Percentiles rank a stretch among this genome's conserved stretches.
phyloP scores from a whole-genome alignment of 2,329 filamentous ascomycete species.

The Fusarium acutatum region DNA sequence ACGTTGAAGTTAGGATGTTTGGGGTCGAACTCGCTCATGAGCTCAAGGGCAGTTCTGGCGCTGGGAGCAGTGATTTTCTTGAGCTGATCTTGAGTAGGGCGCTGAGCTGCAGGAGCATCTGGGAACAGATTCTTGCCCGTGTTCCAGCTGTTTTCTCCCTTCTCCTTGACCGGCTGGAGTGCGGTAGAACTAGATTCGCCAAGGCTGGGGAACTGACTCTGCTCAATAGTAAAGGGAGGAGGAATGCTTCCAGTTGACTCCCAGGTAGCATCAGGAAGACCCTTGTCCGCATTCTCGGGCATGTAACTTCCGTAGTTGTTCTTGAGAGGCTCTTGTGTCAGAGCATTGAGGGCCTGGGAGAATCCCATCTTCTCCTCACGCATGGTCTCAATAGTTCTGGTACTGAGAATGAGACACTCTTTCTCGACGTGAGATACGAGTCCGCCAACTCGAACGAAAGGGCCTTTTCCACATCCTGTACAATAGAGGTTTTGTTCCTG shows the following conservation, averaged over 20 bases:
- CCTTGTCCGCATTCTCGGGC: slow-evolving; percentile 5
- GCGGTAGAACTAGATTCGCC: background rate
- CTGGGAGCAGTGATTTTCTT: slow-evolving; percentile 17
- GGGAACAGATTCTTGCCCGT: slow-evolving; percentile 36
- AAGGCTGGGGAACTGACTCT: slow-evolving; percentile 30
- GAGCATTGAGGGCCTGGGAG: slow-evolving; percentile 39
- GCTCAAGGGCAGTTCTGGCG: slow-evolving; percentile 7
- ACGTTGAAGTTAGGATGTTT: slow-evolving; percentile 56
- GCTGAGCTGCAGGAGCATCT: slow-evolving; percentile 29
- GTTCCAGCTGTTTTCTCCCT: slow-evolving; percentile 23
- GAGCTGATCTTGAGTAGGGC: slow-evolving; percentile 32
- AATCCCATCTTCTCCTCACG: slow-evolving; percentile 52
- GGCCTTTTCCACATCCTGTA: slow-evolving; percentile 53
- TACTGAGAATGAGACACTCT: slow-evolving; percentile 50
- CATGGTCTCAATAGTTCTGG: slow-evolving; percentile 43
- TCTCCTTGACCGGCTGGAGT: background rate
- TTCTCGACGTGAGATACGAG: slow-evolving; percentile 59
- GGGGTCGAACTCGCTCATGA: slow-evolving; percentile 54
- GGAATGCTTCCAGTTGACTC: background rate
- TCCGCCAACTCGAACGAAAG: slow-evolving; percentile 48
- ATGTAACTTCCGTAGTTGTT: slow-evolving; percentile 42
- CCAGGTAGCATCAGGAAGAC: background rate
- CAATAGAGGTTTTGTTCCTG: slow-evolving; percentile 54
- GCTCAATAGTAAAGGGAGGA: slow-evolving; percentile 4
- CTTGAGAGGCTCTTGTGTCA: slow-evolving; percentile 42